Evolutionary conservation across 805 yeast genomes (phyloP).

Genomic region (Cyberlindnera sargentensis): DNA sequence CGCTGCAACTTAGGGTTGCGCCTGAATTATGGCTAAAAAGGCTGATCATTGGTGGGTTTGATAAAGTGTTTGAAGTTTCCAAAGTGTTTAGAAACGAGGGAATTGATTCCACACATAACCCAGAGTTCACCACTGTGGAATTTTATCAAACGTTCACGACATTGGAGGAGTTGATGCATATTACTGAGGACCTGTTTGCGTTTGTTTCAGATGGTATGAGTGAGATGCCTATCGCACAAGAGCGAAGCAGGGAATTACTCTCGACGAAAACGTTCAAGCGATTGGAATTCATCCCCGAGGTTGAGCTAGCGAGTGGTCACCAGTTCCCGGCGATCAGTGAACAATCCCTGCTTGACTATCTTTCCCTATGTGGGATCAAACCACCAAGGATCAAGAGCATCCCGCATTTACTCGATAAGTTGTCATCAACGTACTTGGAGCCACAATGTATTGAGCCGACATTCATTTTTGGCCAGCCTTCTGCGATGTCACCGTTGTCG

Average conservation of each 20-base stretch:
- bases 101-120: constrained; percentile 86
- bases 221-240: constrained; percentile 4
- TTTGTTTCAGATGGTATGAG: constrained; percentile 31
- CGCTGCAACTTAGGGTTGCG: constrained; percentile 72
- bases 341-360: constrained; percentile 35
- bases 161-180: constrained; percentile 55
- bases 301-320: constrained; percentile 47
- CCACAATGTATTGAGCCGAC: constrained; percentile 58
- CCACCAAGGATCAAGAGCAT: constrained; percentile 39
- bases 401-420: constrained; percentile 54
- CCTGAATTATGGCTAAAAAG: constrained; percentile 94
- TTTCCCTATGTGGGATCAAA: constrained; percentile 18
- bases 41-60: constrained; percentile 77
- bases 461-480: constrained; percentile 77
- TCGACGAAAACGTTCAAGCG: constrained; percentile 25
- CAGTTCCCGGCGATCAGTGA: constrained; percentile 41
- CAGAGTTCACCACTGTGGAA: constrained; percentile 89
- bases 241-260: constrained; percentile 2
- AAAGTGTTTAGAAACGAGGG: constrained; percentile 87
- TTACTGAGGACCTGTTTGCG: constrained; percentile 54
- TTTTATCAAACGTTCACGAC: constrained; percentile 71
- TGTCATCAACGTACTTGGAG: constrained; percentile 60
- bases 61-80: constrained; percentile 83
- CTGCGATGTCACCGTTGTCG: constrained; percentile 79
- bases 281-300: constrained; percentile 60